Evolutionary conservation across 2,329 filamentous ascomycete genomes (phyloP), one percentile per base, ranked within the genome.

Genomic region (Neoascochyta sp.): DNA sequence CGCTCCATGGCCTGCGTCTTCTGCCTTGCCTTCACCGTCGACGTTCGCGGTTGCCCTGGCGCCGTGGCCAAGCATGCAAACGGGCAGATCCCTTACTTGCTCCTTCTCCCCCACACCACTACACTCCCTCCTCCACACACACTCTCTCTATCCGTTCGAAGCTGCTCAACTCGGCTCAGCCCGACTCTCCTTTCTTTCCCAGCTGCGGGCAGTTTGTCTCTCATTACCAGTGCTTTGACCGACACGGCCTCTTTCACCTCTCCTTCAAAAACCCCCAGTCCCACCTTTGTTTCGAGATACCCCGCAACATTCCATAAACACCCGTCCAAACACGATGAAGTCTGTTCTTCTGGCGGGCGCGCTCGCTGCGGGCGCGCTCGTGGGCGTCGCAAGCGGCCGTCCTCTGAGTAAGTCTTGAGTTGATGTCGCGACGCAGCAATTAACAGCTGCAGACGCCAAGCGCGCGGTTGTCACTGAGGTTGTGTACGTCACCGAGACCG

Each of bases 261-360:
- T 17, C 20, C 22, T 25, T 23, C 35, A 36, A 29, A 23, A 14
- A 29, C 32, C 23, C 26, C 21, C 15, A 28, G 36, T 30, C 39
- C 29, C 32, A 45, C 41, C n/a, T 41, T 41, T 37, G 39, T 40
- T 29, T 40, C 45, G 29, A 47, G 36, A 34, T 31, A 36, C 40
- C 29, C 28, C 29, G 13, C 24, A 45, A 29, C 52, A 60, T 55
- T 52, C 47, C 45, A 48, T 50, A 50, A n/a, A 46, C 52, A 47
- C 27, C 54, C 45, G 44, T 56, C 48, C 45, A 50, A 44, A 23
- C 41, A 45, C 26, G 41, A 76, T 76, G 73, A 72, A 68, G 62
- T 48, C 57, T 39, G 44, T 56, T 26, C 35, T 54, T 34, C 50
- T 70, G 27, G 56, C 56, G 36, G 34, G 67, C 34, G 55, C 61